Evolutionary conservation across 1,139 yeast species (phyloP), one percentile per base, ranked within the genome.

Genomic region (Scheffersomyces lignicola): DNA sequence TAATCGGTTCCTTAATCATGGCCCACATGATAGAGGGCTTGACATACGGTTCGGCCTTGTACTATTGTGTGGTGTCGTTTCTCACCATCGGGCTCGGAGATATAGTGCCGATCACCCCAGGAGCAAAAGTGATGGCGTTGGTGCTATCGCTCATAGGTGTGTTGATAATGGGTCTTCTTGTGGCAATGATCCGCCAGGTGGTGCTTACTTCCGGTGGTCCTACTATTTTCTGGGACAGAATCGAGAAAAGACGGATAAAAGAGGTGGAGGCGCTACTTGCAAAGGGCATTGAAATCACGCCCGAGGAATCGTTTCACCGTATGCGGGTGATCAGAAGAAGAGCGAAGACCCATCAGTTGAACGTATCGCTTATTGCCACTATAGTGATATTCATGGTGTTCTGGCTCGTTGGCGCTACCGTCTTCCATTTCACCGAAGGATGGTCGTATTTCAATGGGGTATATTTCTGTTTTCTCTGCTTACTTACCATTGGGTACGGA

Each of bases 401-500:
- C 49, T 81, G 92, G 84, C 61, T 85, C 3, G 41, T 84, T 7
- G 96, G 96, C 0, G 89, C 88, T 0, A 42, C 78, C 29, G 75
- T 79, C 0, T 84, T 87, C 50, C 62, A 65, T 28, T 62, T 57
- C 28, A 62, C 73, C 17, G 95, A 85, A 49, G 57, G 55, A 2
- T 87, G 95, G 96, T 43, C 71, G 3, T 88, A 81, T 54, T 83
- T 83, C 46, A 66, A 79, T 39, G 71, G 79, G 1, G 67, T 84
- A 9, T 88, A 88, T 58, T 87, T 86, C 51, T 78, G 90, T 41
- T 78, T 83, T 43, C 62, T 85, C 36, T 80, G 92, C 49, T 71
- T 88, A 38, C 60, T 87, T 18, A 86, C 96, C 0, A 83, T 88
- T 39, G 96, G 96, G 0, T 87, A 84, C 57, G 96, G 96, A 20